phyloP scores from a whole-genome alignment of 768 basidiomycete genomes.

The Postia placenta region DNA sequence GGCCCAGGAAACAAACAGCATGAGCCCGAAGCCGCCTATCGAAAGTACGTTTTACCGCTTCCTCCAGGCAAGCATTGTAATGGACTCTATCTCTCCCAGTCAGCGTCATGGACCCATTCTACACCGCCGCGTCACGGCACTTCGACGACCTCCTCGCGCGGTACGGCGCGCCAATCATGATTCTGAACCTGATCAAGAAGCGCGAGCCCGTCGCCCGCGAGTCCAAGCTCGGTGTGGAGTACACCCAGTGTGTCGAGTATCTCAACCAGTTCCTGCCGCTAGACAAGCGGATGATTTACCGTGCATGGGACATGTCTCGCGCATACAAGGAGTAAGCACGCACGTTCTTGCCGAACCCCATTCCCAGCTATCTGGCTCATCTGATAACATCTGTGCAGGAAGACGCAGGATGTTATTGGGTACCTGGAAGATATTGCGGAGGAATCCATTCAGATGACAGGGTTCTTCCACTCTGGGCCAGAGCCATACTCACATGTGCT shows the following conservation, averaged over 20 bases:
- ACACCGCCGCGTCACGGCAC: conserved; percentile 85
- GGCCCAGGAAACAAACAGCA: conserved; percentile 89
- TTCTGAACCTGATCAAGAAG: conserved; percentile 92
- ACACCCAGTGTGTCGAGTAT: conserved; percentile 86
- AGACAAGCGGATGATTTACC: conserved; percentile 82
- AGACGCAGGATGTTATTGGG: conserved; percentile 92
- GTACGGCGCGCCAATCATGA: conserved; percentile 86
- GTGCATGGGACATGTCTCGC: conserved; percentile 94
- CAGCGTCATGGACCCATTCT: conserved; percentile 92
- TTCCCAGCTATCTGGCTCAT: background rate
- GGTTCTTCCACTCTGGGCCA: conserved; percentile 92
- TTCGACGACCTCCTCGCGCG: conserved; percentile 87
- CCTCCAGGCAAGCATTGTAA: background rate
- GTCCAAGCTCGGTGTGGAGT: conserved; percentile 84
- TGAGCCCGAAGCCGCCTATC: conserved; percentile 92
- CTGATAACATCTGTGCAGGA: conserved; percentile 39
- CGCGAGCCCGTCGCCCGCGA: conserved; percentile 77
- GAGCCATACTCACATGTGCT: conserved; percentile 75
- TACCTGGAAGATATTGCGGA: conserved; percentile 94
- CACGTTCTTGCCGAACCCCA: too few species aligned
- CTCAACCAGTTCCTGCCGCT: conserved; percentile 92
- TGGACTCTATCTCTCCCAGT: conserved; percentile 39
- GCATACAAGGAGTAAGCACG: conserved; percentile 86
- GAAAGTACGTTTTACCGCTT: conserved; percentile 60
- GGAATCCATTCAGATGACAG: conserved; percentile 84